These are phyloP conservation scores for Vinca minor DNA, from an alignment of 257 asterid species.

Conservation along the genomic window DNA sequence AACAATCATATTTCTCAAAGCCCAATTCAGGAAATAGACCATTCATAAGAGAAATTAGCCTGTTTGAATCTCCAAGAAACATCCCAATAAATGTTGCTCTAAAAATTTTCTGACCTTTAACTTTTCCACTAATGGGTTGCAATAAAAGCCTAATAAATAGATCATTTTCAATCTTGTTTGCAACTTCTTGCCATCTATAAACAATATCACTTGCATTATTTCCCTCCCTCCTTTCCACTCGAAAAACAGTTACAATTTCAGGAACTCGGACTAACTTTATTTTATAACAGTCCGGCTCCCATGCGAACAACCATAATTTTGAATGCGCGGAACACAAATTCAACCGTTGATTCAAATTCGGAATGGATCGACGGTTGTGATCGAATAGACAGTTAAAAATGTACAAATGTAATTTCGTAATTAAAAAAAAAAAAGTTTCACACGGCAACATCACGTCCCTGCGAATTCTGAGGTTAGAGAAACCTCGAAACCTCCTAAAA, in stretches of 20 bases:
- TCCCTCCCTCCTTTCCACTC: background rate
- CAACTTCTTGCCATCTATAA: constrained; percentile 11
- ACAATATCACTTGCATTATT: constrained; percentile 1
- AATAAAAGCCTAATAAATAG: constrained; percentile 19
- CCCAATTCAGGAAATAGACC: constrained; percentile 14
- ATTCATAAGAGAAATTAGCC: constrained; percentile 4
- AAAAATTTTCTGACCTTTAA: background rate
- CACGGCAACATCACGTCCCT: no score
- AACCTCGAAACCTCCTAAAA: no score
- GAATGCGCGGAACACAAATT: no score
- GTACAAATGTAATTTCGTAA: no score
- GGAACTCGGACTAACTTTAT: constrained; percentile 16
- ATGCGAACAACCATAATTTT: no score
- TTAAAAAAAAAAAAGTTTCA: no score
- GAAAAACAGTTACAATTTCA: constrained; percentile 6
- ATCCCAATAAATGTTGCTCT: constrained; percentile 12
- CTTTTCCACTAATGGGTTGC: constrained; percentile 1
- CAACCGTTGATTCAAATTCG: no score
- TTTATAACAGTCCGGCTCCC: no score
- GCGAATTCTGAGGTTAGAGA: no score
- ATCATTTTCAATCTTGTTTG: constrained; percentile 12
- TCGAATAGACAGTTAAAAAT: no score
- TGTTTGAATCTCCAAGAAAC: constrained; percentile 16
- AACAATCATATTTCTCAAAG: constrained; percentile 14
- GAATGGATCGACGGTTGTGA: no score